Conservation (phyloP, 1,284 basidiomycete genomes). For the Cryptococcus jaspeensis region DNA sequence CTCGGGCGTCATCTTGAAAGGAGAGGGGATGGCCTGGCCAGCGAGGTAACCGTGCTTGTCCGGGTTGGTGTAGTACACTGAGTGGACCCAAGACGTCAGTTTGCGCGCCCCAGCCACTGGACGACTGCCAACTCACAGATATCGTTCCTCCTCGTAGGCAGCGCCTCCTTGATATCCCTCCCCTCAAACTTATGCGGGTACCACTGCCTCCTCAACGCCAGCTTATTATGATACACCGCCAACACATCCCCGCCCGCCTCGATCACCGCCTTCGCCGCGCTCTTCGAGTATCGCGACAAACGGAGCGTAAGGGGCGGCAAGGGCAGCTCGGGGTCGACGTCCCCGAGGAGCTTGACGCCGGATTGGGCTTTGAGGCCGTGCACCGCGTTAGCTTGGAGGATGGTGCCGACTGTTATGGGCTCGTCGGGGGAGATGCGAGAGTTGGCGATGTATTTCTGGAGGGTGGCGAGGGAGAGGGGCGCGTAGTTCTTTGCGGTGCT, state of each 20-base stretch:
- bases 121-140: constrained; percentile 62
- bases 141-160: constrained; percentile 78
- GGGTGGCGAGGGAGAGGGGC: constrained; percentile 79
- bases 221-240: constrained; percentile 88
- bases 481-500: constrained; percentile 74
- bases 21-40: constrained; percentile 12
- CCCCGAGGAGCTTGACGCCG: constrained; percentile 85
- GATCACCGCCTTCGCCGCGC: constrained; percentile 83
- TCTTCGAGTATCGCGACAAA: constrained; percentile 80
- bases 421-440: constrained; percentile 73
- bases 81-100: constrained; percentile 18
- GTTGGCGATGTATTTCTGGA: constrained; percentile 88
- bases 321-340: constrained; percentile 58
- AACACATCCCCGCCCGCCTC: constrained; percentile 76
- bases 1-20: constrained; percentile 14
- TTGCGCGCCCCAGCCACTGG: neutral
- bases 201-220: constrained; percentile 77
- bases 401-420: constrained; percentile 84
- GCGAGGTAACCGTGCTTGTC: constrained; percentile 51
- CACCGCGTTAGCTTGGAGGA: constrained; percentile 80
- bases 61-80: constrained; percentile 53
- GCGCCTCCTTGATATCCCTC: constrained; percentile 64
- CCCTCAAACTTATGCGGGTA: constrained; percentile 58
- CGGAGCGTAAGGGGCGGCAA: constrained; percentile 72
- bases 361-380: constrained; percentile 72